A percentile compares a stretch with the other conserved stretches of the same genome.
Conservation (phyloP, 352 stramenopile genomes). For the Pythium sp. region DNA sequence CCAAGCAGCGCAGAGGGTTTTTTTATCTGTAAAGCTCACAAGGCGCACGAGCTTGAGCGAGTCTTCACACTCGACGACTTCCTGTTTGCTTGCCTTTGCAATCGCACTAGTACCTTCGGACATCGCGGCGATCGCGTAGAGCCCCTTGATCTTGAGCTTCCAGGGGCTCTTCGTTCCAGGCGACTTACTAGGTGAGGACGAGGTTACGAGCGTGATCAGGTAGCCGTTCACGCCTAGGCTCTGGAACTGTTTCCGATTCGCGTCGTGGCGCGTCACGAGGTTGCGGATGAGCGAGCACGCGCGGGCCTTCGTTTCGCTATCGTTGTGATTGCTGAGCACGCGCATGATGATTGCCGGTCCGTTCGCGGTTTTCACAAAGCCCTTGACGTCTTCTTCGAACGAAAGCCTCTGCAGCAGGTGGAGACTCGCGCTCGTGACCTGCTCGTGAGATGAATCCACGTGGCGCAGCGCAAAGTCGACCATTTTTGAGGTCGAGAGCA, state of each 20-base stretch:
- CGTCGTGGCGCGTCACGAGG: constrained; percentile 43
- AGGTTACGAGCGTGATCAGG: constrained; percentile 27
- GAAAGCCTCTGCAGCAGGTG: constrained; percentile 57
- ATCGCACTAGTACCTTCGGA: constrained; percentile 26
- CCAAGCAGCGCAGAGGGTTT: constrained; percentile 42
- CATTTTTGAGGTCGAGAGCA: constrained; percentile 46
- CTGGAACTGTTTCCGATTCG: constrained; percentile 52
- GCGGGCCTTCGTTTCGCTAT: constrained; percentile 24
- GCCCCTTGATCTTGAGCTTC: constrained; percentile 46
- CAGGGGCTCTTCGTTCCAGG: neutral
- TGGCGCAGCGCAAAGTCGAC: constrained; percentile 47
- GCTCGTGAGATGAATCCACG: constrained; percentile 30
- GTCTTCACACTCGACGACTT: constrained; percentile 54
- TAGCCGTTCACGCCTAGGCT: constrained; percentile 42
- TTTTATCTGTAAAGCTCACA: constrained; percentile 20
- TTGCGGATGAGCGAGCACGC: constrained; percentile 50
- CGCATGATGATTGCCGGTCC: constrained; percentile 46
- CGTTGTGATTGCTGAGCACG: constrained; percentile 28
- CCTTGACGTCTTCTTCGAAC: constrained; percentile 33
- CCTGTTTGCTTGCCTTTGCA: constrained; percentile 49
- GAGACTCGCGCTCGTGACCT: constrained; percentile 39
- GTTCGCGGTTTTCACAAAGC: constrained; percentile 32
- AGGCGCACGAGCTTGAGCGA: constrained; percentile 36
- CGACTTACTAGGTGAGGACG: neutral
- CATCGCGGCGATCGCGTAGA: constrained; percentile 54